Conservation (phyloP, 495 filamentous ascomycete genomes). For the Terfezia claveryi region DNA sequence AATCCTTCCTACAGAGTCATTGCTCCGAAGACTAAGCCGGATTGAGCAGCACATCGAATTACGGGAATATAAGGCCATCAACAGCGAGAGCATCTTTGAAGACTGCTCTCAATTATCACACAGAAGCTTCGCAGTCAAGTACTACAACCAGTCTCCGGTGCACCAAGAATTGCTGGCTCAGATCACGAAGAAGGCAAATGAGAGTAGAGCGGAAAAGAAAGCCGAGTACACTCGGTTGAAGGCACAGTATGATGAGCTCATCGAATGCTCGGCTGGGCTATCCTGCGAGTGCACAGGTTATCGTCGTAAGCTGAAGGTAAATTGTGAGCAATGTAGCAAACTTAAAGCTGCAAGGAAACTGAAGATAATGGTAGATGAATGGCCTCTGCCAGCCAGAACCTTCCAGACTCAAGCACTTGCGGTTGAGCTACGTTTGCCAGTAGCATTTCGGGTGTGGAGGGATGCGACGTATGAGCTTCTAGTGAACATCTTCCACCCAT, state of each 20-base stretch:
- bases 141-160: constrained; percentile 26
- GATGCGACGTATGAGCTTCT: constrained; percentile 23
- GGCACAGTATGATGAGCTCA: constrained; percentile 21
- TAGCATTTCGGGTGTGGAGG: constrained; percentile 30
- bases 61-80: constrained; percentile 2
- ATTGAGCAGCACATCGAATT: constrained; percentile 30
- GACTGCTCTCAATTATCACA: constrained; percentile 6
- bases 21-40: constrained; percentile 29
- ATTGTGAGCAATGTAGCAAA: constrained; percentile 19
- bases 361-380: constrained; percentile 34
- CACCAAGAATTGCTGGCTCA: constrained; percentile 22
- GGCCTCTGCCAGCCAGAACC: constrained; percentile 31
- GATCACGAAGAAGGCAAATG: constrained; percentile 24
- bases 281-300: background rate
- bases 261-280: constrained; percentile 4
- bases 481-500: constrained; percentile 21
- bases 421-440: constrained; percentile 35
- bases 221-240: constrained; percentile 23
- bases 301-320: background rate
- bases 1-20: constrained; percentile 25
- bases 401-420: constrained; percentile 26
- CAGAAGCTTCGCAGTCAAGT: constrained; percentile 31
- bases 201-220: constrained; percentile 21
- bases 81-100: constrained; percentile 21
- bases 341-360: constrained; percentile 19